phyloP scores from a whole-genome alignment of 2,329 filamentous ascomycete genomes.

The Chaetomiaceae sp. region DNA sequence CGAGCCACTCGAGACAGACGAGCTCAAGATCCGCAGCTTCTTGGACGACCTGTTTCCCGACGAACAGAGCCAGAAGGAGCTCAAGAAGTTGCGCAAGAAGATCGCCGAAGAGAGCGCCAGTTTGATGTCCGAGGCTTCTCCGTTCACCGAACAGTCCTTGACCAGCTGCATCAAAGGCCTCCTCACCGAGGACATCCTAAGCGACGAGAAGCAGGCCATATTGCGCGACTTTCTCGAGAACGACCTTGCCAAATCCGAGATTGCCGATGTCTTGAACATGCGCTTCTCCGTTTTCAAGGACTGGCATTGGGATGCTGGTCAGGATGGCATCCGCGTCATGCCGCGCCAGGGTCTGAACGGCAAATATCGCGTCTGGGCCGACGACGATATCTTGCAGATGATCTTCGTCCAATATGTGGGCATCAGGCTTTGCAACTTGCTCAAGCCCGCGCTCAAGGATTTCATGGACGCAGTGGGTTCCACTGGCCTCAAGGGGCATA shows the following conservation, averaged over 20 bases:
- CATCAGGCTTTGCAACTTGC: constrained; percentile 29
- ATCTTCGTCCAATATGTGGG: constrained; percentile 40
- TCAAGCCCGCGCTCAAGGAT: constrained; percentile 25
- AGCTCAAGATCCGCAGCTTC: constrained; percentile 28
- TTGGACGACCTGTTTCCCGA: constrained; percentile 28
- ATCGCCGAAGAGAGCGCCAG: constrained; percentile 15
- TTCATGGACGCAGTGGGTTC: constrained; percentile 19
- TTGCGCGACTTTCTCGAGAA: constrained; percentile 35
- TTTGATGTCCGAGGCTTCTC: constrained; percentile 24
- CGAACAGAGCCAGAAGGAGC: constrained; percentile 24
- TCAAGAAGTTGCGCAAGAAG: constrained; percentile 17
- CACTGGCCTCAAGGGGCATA: constrained; percentile 12
- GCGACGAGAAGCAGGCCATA: constrained; percentile 36
- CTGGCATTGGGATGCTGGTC: constrained; percentile 38
- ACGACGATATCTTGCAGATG: constrained; percentile 41
- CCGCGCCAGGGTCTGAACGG: constrained; percentile 38
- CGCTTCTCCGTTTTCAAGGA: constrained; percentile 34
- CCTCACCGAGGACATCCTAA: constrained; percentile 35
- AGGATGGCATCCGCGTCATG: constrained; percentile 36
- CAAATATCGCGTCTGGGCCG: constrained; percentile 40
- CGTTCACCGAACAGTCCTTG: constrained; percentile 29
- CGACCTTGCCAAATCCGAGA: constrained; percentile 34
- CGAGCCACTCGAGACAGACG: constrained; percentile 30
- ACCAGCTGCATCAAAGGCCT: constrained; percentile 34
- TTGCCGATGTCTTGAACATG: constrained; percentile 39